Evolutionary conservation across 2,329 filamentous ascomycete genomes (phyloP).

Genomic region (Penicillium sp.): DNA sequence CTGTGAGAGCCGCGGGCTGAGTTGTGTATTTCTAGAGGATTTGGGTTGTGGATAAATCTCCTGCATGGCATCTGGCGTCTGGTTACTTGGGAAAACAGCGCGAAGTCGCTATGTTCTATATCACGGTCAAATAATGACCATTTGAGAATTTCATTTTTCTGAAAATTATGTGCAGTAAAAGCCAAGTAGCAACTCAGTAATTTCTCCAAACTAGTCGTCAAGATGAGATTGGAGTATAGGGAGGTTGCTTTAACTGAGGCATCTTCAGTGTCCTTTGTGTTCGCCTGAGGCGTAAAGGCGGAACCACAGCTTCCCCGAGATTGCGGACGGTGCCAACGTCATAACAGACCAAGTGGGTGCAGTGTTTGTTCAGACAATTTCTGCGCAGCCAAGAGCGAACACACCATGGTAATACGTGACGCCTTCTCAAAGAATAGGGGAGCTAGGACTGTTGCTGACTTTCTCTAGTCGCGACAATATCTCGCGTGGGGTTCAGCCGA

Average conservation of each 20-base stretch:
- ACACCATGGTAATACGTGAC: constrained; percentile 18
- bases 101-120: constrained; percentile 3
- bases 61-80: constrained; percentile 37
- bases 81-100: constrained; percentile 17
- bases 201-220: neutral
- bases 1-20: neutral
- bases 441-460: constrained; percentile 2
- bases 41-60: constrained; percentile 22
- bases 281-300: constrained; percentile 7
- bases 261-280: neutral
- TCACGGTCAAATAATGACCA: constrained; percentile 1
- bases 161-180: neutral
- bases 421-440: neutral
- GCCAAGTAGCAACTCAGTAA: too few relatives aligned
- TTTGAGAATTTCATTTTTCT: neutral
- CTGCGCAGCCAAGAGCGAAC: neutral
- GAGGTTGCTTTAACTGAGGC: neutral
- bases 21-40: constrained; percentile 22
- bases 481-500: constrained; percentile 87
- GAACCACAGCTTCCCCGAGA: constrained; percentile 4
- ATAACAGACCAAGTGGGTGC: neutral
- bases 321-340: constrained; percentile 4
- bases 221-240: neutral
- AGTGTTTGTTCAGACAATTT: neutral
- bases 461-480: constrained; percentile 87